phyloP scores from a whole-genome alignment of 176 grass and related monocot genomes.

The Eleusine coracana region DNA sequence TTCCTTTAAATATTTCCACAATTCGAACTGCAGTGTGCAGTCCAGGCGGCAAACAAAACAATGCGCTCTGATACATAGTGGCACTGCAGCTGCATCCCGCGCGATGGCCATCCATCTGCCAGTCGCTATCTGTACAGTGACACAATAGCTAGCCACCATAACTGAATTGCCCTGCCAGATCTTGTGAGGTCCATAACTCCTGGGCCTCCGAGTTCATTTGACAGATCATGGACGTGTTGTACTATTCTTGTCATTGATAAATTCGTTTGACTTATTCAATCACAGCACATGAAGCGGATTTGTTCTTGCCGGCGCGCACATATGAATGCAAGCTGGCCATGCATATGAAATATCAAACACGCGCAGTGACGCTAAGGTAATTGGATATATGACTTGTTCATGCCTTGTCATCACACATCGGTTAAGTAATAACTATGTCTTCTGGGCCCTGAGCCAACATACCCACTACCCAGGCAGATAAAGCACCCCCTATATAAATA shows the following conservation, averaged over 20 bases:
- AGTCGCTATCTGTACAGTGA: background rate
- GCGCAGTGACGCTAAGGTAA: background rate
- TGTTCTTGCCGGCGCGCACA: background rate
- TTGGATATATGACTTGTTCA: background rate
- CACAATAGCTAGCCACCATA: background rate
- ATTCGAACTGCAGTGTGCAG: background rate
- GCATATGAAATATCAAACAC: background rate
- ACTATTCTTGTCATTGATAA: background rate
- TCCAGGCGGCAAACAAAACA: background rate
- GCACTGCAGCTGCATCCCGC: slow-evolving; percentile 1
- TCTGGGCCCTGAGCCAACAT: background rate
- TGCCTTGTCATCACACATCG: background rate
- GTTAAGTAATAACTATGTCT: background rate
- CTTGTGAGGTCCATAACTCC: background rate
- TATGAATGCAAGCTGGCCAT: background rate
- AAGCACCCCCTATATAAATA: background rate
- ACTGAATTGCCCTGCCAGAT: too few species aligned
- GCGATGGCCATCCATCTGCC: background rate
- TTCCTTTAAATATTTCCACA: background rate
- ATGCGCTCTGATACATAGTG: background rate
- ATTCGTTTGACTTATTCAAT: background rate
- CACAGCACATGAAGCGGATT: background rate
- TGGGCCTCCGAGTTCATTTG: background rate
- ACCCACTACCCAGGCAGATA: background rate
- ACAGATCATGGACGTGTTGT: background rate